A percentile compares a stretch with the other conserved stretches of the same genome.
phyloP scores from a whole-genome alignment of 192 early-diverging fungal genomes.

The Coemansia guatemalensis region DNA sequence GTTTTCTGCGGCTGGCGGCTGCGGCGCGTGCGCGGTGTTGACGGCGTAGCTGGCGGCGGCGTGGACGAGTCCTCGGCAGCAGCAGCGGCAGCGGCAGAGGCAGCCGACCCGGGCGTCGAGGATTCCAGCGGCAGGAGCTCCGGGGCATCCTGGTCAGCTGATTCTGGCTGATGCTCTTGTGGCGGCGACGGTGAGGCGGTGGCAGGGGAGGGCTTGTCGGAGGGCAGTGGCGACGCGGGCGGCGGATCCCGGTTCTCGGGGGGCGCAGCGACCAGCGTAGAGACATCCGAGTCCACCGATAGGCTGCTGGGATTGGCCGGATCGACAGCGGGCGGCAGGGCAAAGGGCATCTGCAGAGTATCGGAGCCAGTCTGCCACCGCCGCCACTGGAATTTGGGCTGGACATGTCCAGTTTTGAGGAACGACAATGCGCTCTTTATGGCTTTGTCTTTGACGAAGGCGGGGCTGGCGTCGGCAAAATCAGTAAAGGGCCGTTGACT shows the following conservation, averaged over 20 bases:
- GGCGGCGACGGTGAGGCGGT: not conserved
- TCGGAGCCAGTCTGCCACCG: conserved; percentile 48
- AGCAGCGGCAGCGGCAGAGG: too few relatives aligned
- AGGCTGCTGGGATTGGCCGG: not conserved
- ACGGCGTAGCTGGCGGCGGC: not conserved
- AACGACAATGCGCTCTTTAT: conserved; percentile 41
- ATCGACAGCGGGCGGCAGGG: conserved; percentile 4
- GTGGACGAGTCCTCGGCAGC: not conserved
- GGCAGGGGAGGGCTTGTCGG: not conserved
- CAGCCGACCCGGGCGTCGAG: not conserved
- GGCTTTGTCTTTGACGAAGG: conserved; percentile 40
- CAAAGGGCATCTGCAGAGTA: conserved; percentile 36
- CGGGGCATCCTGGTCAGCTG: not conserved
- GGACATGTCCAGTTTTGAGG: conserved; percentile 39
- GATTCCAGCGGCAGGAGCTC: not conserved
- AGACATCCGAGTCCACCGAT: conserved; percentile 28
- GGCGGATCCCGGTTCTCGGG: not conserved
- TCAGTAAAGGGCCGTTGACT: conserved; percentile 42
- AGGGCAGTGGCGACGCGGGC: not conserved
- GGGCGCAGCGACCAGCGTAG: conserved; percentile 24
- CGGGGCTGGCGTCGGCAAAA: conserved; percentile 36
- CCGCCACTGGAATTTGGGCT: conserved; percentile 45
- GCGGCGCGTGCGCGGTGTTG: not conserved
- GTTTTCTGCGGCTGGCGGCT: not conserved
- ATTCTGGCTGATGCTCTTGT: not conserved